Evolutionary conservation across 1,139 yeast genomes (phyloP).

Genomic region (Eremothecium cymbalariae): DNA sequence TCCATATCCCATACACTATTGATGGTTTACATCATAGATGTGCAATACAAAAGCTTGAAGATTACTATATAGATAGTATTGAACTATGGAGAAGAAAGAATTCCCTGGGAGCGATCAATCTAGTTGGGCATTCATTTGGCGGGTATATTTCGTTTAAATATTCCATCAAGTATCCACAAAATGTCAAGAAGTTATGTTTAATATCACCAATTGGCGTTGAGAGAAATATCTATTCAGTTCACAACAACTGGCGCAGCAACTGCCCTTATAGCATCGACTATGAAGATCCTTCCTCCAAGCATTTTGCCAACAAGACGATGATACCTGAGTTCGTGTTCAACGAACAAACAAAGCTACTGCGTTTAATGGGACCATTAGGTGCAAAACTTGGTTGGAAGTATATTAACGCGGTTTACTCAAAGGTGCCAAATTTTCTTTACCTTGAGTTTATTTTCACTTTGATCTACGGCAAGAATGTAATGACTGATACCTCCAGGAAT

Average conservation of each 20-base stretch:
- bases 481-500: conserved; percentile 31
- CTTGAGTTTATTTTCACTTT: conserved; percentile 22
- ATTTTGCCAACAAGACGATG: conserved; percentile 20
- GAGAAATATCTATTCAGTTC: conserved; percentile 54
- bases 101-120: conserved; percentile 49
- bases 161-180: conserved; percentile 61
- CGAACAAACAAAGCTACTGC: conserved; percentile 39
- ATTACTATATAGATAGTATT: conserved; percentile 70
- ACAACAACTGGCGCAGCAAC: conserved; percentile 32
- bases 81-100: conserved; percentile 72
- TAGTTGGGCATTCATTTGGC: conserved; percentile 90
- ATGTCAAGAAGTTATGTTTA: conserved; percentile 57
- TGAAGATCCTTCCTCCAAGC: conserved; percentile 22
- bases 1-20: conserved; percentile 13
- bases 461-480: conserved; percentile 20
- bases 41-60: conserved; percentile 43
- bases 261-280: conserved; percentile 13
- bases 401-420: conserved; percentile 54
- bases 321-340: conserved; percentile 28
- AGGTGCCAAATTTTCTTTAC: conserved; percentile 33
- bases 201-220: conserved; percentile 92
- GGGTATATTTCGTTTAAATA: conserved; percentile 80
- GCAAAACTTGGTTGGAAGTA: conserved; percentile 43
- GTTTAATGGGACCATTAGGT: conserved; percentile 52
- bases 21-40: conserved; percentile 13